Evolutionary conservation across 495 filamentous ascomycete species (phyloP).

Genomic region (Trichocladium antarcticum): DNA sequence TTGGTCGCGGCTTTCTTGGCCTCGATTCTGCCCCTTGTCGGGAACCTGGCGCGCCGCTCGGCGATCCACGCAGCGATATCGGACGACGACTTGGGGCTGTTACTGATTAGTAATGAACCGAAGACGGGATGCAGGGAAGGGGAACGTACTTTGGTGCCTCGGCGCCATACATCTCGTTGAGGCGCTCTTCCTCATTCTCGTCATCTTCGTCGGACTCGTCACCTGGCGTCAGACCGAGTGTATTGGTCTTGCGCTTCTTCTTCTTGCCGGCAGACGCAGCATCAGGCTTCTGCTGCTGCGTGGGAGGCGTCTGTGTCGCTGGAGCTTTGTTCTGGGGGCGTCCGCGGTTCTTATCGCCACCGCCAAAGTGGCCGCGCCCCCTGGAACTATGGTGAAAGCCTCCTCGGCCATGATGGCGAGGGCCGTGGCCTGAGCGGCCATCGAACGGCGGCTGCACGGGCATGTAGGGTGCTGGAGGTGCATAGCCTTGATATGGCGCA

Average conservation of each 20-base stretch:
- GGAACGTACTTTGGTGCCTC: slow-evolving; percentile 38
- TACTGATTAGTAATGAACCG: slow-evolving; percentile 17
- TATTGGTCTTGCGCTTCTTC: slow-evolving; percentile 67
- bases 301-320: slow-evolving; percentile 25
- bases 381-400: slow-evolving; percentile 27
- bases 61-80: slow-evolving; percentile 72
- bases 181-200: slow-evolving; percentile 62
- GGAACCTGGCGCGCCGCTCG: slow-evolving; percentile 66
- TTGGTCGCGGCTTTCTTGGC: slow-evolving; percentile 36
- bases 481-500: slow-evolving; percentile 28
- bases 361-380: slow-evolving; percentile 24
- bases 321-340: slow-evolving; percentile 27
- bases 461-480: slow-evolving; percentile 24
- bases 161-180: slow-evolving; percentile 47
- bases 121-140: slow-evolving; percentile 11
- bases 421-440: slow-evolving; percentile 21
- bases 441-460: slow-evolving; percentile 23
- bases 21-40: slow-evolving; percentile 54
- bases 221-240: slow-evolving; percentile 68
- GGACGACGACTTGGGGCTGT: slow-evolving; percentile 35
- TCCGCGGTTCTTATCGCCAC: slow-evolving; percentile 38
- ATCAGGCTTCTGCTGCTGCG: slow-evolving; percentile 55
- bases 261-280: slow-evolving; percentile 50
- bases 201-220: slow-evolving; percentile 61
- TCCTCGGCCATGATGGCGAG: slow-evolving; percentile 29